Base-by-base conservation (phyloP, 306 rosid genomes). In the Calophaca sinica region DNA sequence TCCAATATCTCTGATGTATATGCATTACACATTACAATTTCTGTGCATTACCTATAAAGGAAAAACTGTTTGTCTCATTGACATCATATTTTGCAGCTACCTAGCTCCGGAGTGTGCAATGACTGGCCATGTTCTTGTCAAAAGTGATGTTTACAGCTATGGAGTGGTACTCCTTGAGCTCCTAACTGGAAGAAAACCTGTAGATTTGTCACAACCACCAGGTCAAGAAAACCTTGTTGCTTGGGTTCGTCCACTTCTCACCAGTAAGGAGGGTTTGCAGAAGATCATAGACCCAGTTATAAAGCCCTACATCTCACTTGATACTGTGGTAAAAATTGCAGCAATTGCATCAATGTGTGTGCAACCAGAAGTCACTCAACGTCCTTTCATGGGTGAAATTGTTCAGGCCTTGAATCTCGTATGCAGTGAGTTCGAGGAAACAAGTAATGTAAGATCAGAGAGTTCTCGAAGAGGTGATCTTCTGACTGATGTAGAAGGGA, bases 261-360 rank as follows among this genome's bases (percentile, higher is more conserved):
- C 91, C 0, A 87, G 84, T 73, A 85, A 86, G 70, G 96, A 87
- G 71, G 89, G 90, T n/a, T 74, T 93, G 74, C 85, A 86, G 75
- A 79, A 64, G 38, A 80, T 93, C 75, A 86, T 89, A 60, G 96
- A 90, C 80, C 89, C 91, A 5, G 74, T 67, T 62, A 53, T 93
- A 60, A 85, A 84, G 68, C 54, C 77, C 4, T 52, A 55, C 41
- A 73, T 85, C 72, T 72, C 91, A 13, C 74, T 78, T 71, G 93
- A 86, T 60, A 77, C 81, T 67, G 73, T 84, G 58, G 78, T 92
- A 57, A 93, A 88, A 82, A 88, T 89, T 12, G 98, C 96, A 35
- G 98, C 96, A 36, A 93, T 93, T 71, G 98, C 96, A 77, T 93
- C 98, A 2, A 89, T 89, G 96, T 93, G 98, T 60, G 92, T 93